Base-by-base conservation (phyloP, 75 land plant species). In the Cupressus sempervirens region DNA sequence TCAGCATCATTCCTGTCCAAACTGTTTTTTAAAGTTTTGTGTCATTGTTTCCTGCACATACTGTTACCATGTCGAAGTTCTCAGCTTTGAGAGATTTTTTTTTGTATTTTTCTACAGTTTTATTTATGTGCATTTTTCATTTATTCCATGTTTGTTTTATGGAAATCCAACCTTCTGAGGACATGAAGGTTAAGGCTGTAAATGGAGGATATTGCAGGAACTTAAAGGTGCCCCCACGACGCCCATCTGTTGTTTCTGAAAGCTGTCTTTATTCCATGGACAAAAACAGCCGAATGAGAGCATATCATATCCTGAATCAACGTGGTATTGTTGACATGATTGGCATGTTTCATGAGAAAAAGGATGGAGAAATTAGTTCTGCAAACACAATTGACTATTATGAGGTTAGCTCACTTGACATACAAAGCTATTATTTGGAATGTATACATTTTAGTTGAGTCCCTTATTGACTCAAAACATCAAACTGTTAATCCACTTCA, bases 181-280 rank as follows among this genome's bases (percentile, higher is more conserved):
- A n/a, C n/a, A n/a, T n/a, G n/a, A n/a, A n/a, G n/a, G n/a, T n/a
- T n/a, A n/a, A n/a, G n/a, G n/a, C n/a, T n/a, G n/a, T n/a, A n/a
- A n/a, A n/a, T n/a, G 30, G 20, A 40, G 29, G 65, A 10, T 3
- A 80, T 15, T 85, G 83, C 92, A 98, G 99, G 86, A 95, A 94
- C 80, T 88, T 98, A 50, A 96, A 93, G 93, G 92, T 96, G 83
- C 99, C 99, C 9, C 93, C 97, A 84, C 89, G 93, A 7, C 87
- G 91, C 14, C 99, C 99, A 65, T 92, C 99, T 83, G 62, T 98
- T 85, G 99, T 98, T 18, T 94, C 94, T 87, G 99, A 98, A 85
- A 98, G 90, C 87, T 98, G 99, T 84, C 91, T 98, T 40, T 96
- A 93, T 87, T 93, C 96, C 14, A 72, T 35, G 80, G 91, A 91